A percentile compares a stretch with the other conserved stretches of the same genome.
Evolutionary conservation across 192 early-diverging fungal species (phyloP).

Genomic region (Paraglomus occultum): DNA sequence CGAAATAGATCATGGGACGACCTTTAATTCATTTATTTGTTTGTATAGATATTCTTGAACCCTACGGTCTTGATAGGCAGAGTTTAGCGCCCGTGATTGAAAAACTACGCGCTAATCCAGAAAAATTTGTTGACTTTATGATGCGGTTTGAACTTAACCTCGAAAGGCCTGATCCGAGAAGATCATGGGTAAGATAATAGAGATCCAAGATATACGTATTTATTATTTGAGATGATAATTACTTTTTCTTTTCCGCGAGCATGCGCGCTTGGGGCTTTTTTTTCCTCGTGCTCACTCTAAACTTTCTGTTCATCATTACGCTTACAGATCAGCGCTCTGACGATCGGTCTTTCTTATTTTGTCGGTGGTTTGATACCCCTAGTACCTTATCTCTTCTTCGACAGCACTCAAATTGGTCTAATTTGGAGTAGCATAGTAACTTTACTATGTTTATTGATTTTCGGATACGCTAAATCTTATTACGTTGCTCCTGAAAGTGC

Average conservation of each 20-base stretch:
- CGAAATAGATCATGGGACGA: not conserved
- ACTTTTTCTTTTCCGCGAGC: too few relatives aligned
- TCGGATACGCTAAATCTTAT: constrained; percentile 57
- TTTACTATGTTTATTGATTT: constrained; percentile 51
- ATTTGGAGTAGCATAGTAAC: constrained; percentile 54
- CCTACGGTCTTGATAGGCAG: constrained; percentile 55
- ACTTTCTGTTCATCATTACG: constrained; percentile 6
- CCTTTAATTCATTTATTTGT: not conserved
- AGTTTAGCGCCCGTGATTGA: constrained; percentile 51
- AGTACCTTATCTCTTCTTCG: constrained; percentile 55
- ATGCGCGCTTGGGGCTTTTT: too few relatives aligned
- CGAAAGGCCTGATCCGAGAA: constrained; percentile 54
- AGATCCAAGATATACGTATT: not conserved
- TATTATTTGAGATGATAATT: not conserved
- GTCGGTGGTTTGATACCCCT: constrained; percentile 65
- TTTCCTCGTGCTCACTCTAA: constrained; percentile 3
- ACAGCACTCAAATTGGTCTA: constrained; percentile 41
- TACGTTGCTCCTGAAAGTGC: constrained; percentile 46
- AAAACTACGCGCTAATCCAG: constrained; percentile 49
- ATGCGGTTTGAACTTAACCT: constrained; percentile 67
- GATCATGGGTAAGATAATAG: constrained; percentile 45
- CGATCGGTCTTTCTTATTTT: constrained; percentile 61
- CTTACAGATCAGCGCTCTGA: constrained; percentile 52
- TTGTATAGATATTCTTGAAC: constrained; percentile 51
- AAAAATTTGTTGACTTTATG: constrained; percentile 70